Percentiles rank a stretch among this genome's conserved stretches.
These are phyloP conservation scores for Coleophoma crateriformis DNA, from an alignment of 2,329 filamentous ascomycete species.

Conservation along the genomic window DNA sequence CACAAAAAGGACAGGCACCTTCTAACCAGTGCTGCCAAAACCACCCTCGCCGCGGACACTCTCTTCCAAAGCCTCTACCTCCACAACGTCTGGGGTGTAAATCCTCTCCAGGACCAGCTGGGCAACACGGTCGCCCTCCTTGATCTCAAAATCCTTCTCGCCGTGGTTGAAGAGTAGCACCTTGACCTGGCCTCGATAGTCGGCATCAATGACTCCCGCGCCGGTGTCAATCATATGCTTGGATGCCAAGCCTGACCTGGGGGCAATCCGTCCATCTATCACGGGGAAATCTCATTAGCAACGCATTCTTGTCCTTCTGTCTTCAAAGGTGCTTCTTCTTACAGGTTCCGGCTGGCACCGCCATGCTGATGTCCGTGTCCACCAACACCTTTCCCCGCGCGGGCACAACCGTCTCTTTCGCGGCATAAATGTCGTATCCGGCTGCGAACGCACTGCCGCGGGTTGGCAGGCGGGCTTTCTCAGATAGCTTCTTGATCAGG, in stretches of 20 bases:
- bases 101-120: slow-evolving; percentile 94
- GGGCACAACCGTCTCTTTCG: slow-evolving; percentile 69
- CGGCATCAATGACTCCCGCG: slow-evolving; percentile 94
- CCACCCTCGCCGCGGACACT: slow-evolving; percentile 87
- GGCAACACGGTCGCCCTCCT: slow-evolving; percentile 83
- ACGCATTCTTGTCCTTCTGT: too few species aligned
- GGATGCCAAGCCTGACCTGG: slow-evolving; percentile 81
- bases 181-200: slow-evolving; percentile 92
- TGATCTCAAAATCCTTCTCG: slow-evolving; percentile 74
- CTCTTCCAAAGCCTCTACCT: slow-evolving; percentile 82
- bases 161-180: slow-evolving; percentile 91
- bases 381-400: slow-evolving; percentile 80
- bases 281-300: neutral
- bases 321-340: slow-evolving; percentile 29
- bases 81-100: slow-evolving; percentile 85
- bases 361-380: slow-evolving; percentile 86
- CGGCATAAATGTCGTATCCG: slow-evolving; percentile 88
- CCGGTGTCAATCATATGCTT: slow-evolving; percentile 97
- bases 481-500: slow-evolving; percentile 76
- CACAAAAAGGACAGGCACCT: too few species aligned
- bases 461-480: slow-evolving; percentile 75
- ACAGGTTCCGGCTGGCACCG: slow-evolving; percentile 88
- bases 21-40: slow-evolving; percentile 77
- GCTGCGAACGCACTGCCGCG: slow-evolving; percentile 85
- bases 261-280: slow-evolving; percentile 80